Base-by-base conservation (phyloP, 768 basidiomycete species). In the Hortiboletus campestris region DNA sequence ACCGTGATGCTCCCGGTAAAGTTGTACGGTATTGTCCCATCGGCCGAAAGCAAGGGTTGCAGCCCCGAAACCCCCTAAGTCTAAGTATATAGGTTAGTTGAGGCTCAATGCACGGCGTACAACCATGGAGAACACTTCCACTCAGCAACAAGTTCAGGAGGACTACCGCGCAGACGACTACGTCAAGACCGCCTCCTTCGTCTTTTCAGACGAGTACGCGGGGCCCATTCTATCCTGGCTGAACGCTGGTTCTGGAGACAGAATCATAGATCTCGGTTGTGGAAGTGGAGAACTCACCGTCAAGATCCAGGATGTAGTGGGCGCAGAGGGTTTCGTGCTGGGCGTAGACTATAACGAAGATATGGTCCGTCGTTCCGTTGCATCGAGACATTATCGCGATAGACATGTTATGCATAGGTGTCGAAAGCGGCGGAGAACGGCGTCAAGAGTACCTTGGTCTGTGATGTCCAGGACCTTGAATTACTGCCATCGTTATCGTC, bases 271-370 rank as follows among this genome's bases (percentile, higher is more conserved):
- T 62, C 71, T 91, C 42, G 91, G 92, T 3, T 94, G 91, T 64
- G 91, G 93, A 17, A 91, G 85, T 43, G 92, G 91, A 0, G 87
- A 94, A 59, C 72, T 94, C 14, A 90, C 88, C 0, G 59, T 80
- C 46, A 71, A 79, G 52, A 75, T 95, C 31, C 75, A 80, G 45
- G 66, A 77, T 13, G 62, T 77, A 16, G 88, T 94, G 6, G 75
- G 60, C 22, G 40, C 59, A 42, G 77, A 73, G 8, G 86, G 90
- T 0, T 42, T 77, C 17, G 81, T 90, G 3, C 77, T 88, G 12
- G 92, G 89, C 0, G 74, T 86, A 12, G 93, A 94, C 67, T 73
- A 75, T 31, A 91, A 83, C 63, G 75, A 82, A 58, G 82, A 80
- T 61, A 91, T 94, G 89, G 89, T 90, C 57, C 49, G 80, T 63